These are phyloP conservation scores for Parasarocladium wereldwijsianum DNA, from an alignment of 2,329 filamentous ascomycete species.

Conservation along the genomic window DNA sequence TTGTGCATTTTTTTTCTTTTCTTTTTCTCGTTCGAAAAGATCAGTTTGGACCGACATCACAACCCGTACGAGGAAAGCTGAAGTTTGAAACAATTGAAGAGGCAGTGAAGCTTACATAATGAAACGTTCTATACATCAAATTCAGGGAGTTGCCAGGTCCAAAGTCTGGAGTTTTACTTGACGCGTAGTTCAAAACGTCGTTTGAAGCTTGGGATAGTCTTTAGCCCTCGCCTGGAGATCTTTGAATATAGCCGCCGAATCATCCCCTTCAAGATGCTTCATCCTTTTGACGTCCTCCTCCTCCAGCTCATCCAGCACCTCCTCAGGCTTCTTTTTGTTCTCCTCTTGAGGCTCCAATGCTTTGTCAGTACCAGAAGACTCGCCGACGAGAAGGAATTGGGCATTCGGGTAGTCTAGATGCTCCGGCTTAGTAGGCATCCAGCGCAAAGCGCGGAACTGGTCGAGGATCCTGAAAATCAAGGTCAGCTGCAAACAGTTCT, in stretches of 20 bases:
- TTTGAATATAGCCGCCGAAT: slow-evolving; percentile 29
- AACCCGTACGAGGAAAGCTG: too few relatives aligned
- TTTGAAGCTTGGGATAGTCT: slow-evolving; percentile 43
- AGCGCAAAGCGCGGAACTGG: slow-evolving; percentile 58
- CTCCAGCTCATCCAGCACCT: slow-evolving; percentile 62
- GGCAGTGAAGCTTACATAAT: too few relatives aligned
- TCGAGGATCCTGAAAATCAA: slow-evolving; percentile 51
- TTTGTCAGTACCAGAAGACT: slow-evolving; percentile 40
- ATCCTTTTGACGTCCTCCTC: slow-evolving; percentile 59
- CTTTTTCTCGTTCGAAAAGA: too few relatives aligned
- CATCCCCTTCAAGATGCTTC: slow-evolving; percentile 29
- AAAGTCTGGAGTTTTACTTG: too few relatives aligned
- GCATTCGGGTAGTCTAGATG: slow-evolving; percentile 62
- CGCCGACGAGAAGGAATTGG: slow-evolving; percentile 68
- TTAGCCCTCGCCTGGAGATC: slow-evolving; percentile 33
- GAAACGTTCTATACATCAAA: too few relatives aligned
- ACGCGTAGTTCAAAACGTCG: slow-evolving; percentile 7
- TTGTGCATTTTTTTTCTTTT: too few relatives aligned
- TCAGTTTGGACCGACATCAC: too few relatives aligned
- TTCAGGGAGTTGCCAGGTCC: too few relatives aligned
- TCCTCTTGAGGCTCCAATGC: slow-evolving; percentile 41
- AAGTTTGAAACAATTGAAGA: too few relatives aligned
- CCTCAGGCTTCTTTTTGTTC: slow-evolving; percentile 47
- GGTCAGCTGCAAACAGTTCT: too few relatives aligned
- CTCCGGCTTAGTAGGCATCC: slow-evolving; percentile 59